Percentiles rank a stretch among this genome's conserved stretches.
phyloP scores from a whole-genome alignment of 352 stramenopile species.

The Phytophthora cactorum region DNA sequence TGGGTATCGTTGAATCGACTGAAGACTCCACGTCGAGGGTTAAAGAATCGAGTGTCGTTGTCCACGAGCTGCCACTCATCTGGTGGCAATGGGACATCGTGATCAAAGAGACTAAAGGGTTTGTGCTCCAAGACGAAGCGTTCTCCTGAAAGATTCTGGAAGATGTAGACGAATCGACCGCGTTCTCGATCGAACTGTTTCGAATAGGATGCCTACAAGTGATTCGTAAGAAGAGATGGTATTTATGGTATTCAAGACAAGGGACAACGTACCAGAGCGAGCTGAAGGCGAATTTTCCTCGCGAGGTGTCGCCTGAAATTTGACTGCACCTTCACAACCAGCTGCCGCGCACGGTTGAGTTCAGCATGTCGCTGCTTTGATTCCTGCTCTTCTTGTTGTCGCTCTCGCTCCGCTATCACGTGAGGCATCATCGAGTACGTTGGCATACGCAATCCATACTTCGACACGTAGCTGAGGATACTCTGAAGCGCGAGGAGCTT shows the following conservation, averaged over 20 bases:
- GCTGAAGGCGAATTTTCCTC: slow-evolving; percentile 28
- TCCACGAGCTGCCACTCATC: slow-evolving; percentile 50
- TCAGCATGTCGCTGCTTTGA: background rate
- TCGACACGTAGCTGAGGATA: slow-evolving; percentile 48
- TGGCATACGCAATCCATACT: slow-evolving; percentile 33
- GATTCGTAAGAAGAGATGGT: slow-evolving; percentile 1
- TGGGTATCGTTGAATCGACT: slow-evolving; percentile 49
- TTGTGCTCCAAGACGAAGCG: slow-evolving; percentile 36
- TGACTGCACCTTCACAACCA: slow-evolving; percentile 45
- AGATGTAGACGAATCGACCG: slow-evolving; percentile 47
- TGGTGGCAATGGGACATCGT: slow-evolving; percentile 47
- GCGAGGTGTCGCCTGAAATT: slow-evolving; percentile 43
- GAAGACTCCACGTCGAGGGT: slow-evolving; percentile 45
- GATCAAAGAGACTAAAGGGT: slow-evolving; percentile 51
- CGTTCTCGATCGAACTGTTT: slow-evolving; percentile 47
- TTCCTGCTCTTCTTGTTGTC: background rate
- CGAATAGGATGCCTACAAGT: slow-evolving; percentile 44
- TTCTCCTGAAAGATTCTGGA: slow-evolving; percentile 8
- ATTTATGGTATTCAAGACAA: background rate
- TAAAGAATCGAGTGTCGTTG: slow-evolving; percentile 40
- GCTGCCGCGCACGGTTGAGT: slow-evolving; percentile 21
- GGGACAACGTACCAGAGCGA: slow-evolving; percentile 42
- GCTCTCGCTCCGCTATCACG: slow-evolving; percentile 35
- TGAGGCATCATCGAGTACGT: slow-evolving; percentile 50
- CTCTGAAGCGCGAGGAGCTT: slow-evolving; percentile 33